Percentiles rank a stretch among this genome's conserved stretches.
Conservation (phyloP, 371 early-diverging fungal genomes). For the Mucor piriformis region DNA sequence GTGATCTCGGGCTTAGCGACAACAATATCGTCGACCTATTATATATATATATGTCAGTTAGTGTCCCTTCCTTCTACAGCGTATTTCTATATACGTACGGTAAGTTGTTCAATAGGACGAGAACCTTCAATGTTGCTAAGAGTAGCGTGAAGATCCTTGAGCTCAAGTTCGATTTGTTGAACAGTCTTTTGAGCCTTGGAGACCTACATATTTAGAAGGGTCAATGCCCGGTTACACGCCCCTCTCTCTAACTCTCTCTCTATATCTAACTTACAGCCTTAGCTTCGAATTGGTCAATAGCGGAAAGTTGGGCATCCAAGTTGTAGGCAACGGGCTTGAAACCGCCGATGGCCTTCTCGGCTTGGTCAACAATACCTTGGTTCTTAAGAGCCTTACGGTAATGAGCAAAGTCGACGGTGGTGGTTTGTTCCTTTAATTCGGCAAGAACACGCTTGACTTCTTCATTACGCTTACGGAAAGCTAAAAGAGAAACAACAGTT, state of each 20-base stretch:
- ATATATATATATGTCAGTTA: neutral
- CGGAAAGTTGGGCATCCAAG: slow-evolving; percentile 82
- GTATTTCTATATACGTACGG: slow-evolving; percentile 68
- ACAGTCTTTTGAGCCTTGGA: slow-evolving; percentile 86
- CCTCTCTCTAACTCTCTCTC: slow-evolving; percentile 3
- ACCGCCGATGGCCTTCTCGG: slow-evolving; percentile 80
- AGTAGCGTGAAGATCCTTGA: slow-evolving; percentile 87
- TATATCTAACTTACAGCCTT: slow-evolving; percentile 76
- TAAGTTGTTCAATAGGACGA: slow-evolving; percentile 92
- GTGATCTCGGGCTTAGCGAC: slow-evolving; percentile 92
- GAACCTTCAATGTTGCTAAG: slow-evolving; percentile 92
- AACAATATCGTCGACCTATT: slow-evolving; percentile 90
- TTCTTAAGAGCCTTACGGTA: slow-evolving; percentile 90
- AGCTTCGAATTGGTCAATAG: slow-evolving; percentile 85
- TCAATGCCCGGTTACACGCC: neutral
- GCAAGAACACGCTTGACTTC: slow-evolving; percentile 81
- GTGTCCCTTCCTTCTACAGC: neutral
- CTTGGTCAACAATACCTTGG: slow-evolving; percentile 84
- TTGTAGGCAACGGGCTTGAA: slow-evolving; percentile 88
- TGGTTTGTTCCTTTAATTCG: slow-evolving; percentile 82
- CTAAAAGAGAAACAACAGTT: slow-evolving; percentile 81
- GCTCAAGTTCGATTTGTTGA: slow-evolving; percentile 82
- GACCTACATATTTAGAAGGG: slow-evolving; percentile 57
- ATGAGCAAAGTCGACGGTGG: slow-evolving; percentile 84
- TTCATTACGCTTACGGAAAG: slow-evolving; percentile 96